Evolutionary conservation across 2,329 filamentous ascomycete genomes (phyloP), one percentile per base, ranked within the genome.

Genomic region (Penicillium sp.): DNA sequence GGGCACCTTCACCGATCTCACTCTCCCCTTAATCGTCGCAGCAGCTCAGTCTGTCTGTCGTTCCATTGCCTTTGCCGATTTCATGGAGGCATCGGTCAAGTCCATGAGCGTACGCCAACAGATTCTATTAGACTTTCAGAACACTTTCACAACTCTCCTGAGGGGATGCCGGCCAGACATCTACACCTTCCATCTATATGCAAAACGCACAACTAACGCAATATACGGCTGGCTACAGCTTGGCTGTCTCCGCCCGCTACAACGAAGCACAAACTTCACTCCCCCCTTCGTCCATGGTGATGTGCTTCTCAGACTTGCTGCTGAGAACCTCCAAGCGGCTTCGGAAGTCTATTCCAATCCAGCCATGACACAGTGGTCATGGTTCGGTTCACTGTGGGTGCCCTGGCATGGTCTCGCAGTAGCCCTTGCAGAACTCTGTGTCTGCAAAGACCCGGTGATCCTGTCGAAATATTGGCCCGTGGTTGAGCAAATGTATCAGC

Each of bases 321-420:
- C 64, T 2, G 60, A 66, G 33, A 63, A 70, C 16, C 59, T 73
- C 8, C 51, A 62, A 16, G 60, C 51, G n/a, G 41, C 61, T 2
- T 58, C 66, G 8, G 56, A 64, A 29, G 48, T 61, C n/a, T 59
- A 61, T 39, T 55, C 35, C 22, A 63, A 73, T 43, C 66, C 64
- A 8, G 59, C 59, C 5, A 58, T 57, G 16, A 22, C 48, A 8
- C 50, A 59, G 4, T 73, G 68, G 68, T 56, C 50, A n/a, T 73
- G 70, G 70, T 64, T 67, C 26, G 62, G 61, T 3, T 61, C 59
- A 5, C 48, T 70, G 22, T 73, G 69, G 61, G 65, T 69, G 22
- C 71, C 70, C 0, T 73, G 71, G 71, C 71, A 73, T 41, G 66
- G 61, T 2, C 61, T 73, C 5, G 68, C 69, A 4, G 69, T 73